phyloP scores from a whole-genome alignment of 345 rosid species.

The Reutealis trisperma region DNA sequence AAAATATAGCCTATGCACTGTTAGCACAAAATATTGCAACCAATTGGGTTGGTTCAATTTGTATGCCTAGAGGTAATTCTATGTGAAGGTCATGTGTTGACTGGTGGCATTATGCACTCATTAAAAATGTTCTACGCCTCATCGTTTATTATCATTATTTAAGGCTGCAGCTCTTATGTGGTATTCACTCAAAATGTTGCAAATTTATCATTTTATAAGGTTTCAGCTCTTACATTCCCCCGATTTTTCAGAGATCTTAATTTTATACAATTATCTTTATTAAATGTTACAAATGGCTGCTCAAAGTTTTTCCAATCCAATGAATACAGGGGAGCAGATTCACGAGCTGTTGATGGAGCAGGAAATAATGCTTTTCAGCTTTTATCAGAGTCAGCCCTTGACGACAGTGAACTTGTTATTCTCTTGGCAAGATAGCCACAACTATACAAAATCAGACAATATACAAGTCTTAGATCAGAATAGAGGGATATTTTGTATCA shows the following conservation, averaged over 20 bases:
- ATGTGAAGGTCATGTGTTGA: not conserved
- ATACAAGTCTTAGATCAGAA: not conserved
- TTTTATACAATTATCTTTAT: not conserved
- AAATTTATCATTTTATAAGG: not conserved
- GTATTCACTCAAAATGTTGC: too few relatives aligned
- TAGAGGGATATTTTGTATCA: constrained; percentile 7
- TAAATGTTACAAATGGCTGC: not conserved
- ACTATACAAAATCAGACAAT: not conserved
- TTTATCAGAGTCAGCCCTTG: constrained; percentile 42
- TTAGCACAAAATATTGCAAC: not conserved
- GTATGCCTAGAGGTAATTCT: not conserved
- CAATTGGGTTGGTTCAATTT: not conserved
- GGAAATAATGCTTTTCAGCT: constrained; percentile 49
- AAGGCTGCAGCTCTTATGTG: not conserved
- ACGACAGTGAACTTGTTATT: constrained; percentile 45
- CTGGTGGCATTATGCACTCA: not conserved
- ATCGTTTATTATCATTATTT: too few relatives aligned
- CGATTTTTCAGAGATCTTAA: not conserved
- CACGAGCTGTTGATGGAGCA: constrained; percentile 44
- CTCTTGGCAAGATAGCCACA: constrained; percentile 38
- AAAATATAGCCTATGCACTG: not conserved
- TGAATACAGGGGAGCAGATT: constrained; percentile 65
- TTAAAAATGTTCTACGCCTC: too few relatives aligned
- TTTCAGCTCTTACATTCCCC: not conserved
- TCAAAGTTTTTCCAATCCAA: constrained; percentile 11